These are phyloP conservation scores for Colletotrichum siamense DNA, from an alignment of 2,329 filamentous ascomycete genomes.

Conservation along the genomic window DNA sequence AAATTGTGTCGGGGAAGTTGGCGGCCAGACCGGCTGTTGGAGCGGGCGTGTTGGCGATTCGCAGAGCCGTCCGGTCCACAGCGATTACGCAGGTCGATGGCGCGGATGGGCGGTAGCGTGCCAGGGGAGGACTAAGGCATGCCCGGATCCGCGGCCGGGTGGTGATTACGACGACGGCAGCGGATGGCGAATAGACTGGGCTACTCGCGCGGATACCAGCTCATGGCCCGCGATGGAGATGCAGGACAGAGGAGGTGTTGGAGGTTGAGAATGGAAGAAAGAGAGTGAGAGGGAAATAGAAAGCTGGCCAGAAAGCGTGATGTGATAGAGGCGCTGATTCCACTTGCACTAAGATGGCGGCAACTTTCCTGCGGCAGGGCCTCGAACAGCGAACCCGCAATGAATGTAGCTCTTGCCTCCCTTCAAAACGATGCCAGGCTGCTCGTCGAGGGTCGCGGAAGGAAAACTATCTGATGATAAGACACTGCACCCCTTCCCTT, in stretches of 20 bases:
- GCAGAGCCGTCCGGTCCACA: conserved; percentile 1
- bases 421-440: not conserved
- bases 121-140: conserved; percentile 1
- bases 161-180: not conserved
- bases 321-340: not conserved
- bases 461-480: not conserved
- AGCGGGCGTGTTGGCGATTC: conserved; percentile 4
- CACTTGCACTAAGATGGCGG: not conserved
- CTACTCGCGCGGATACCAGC: not conserved
- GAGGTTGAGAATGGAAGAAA: not conserved
- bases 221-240: not conserved
- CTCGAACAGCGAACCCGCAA: not conserved
- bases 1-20: not conserved
- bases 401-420: not conserved
- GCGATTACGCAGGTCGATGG: not conserved
- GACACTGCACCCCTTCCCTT: not conserved
- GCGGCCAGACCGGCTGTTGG: not conserved
- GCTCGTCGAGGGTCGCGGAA: not conserved
- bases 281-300: not conserved
- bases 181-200: not conserved
- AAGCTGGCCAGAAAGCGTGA: not conserved
- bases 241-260: not conserved
- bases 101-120: conserved; percentile 1
- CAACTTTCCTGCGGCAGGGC: not conserved
- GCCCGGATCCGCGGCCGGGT: not conserved